Evolutionary conservation across 106 monocot genomes (phyloP).

Genomic region (Phalaenopsis equestris): DNA sequence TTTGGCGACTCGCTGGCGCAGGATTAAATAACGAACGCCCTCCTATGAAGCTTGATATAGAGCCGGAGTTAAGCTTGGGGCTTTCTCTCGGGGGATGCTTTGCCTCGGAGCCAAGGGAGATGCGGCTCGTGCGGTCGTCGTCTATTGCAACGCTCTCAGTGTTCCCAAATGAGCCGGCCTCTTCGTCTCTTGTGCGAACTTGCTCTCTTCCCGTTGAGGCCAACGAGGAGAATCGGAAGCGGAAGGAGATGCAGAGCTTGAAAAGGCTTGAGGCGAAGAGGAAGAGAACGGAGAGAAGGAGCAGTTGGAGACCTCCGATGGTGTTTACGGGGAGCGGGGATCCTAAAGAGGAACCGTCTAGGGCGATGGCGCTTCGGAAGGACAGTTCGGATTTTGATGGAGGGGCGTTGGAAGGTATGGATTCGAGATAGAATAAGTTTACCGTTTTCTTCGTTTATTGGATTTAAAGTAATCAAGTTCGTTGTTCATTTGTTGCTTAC

Average conservation of each 20-base stretch:
- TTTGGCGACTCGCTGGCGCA: conserved; percentile 17
- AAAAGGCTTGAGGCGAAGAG: conserved; percentile 43
- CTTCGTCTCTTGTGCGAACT: conserved; percentile 16
- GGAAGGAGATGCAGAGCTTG: conserved; percentile 45
- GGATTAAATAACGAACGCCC: neutral
- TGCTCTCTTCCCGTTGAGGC: conserved; percentile 34
- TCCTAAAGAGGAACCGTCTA: neutral
- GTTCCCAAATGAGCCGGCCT: conserved; percentile 3
- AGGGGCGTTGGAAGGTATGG: conserved; percentile 17
- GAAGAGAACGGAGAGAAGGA: conserved; percentile 34
- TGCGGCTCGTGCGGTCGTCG: conserved; percentile 32
- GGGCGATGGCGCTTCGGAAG: neutral
- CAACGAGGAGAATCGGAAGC: conserved; percentile 41
- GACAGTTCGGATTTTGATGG: conserved; percentile 31
- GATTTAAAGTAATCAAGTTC: neutral
- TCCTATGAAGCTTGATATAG: neutral
- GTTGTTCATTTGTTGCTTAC: too few species aligned
- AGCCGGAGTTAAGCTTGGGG: conserved; percentile 59
- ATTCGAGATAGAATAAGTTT: neutral
- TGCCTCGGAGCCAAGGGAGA: conserved; percentile 27
- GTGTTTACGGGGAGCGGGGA: neutral
- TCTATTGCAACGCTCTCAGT: conserved; percentile 31
- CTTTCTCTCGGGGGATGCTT: conserved; percentile 57
- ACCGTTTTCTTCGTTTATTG: neutral
- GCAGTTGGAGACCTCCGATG: neutral